Percentiles rank a stretch among this genome's conserved stretches.
These are phyloP conservation scores for Russula olivacea DNA, from an alignment of 768 basidiomycete genomes.

Conservation along the genomic window DNA sequence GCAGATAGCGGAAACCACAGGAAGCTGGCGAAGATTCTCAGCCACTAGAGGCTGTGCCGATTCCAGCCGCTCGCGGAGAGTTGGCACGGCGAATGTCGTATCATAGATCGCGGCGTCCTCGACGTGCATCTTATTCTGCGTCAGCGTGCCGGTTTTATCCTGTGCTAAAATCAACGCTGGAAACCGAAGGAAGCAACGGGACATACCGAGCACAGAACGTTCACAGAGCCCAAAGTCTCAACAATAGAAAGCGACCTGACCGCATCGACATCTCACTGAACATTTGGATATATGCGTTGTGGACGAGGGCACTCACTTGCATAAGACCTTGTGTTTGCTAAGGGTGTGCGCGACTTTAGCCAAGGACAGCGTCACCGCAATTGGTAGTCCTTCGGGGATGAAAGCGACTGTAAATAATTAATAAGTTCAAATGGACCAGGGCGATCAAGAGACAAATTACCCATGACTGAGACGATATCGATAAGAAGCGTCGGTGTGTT, in stretches of 20 bases:
- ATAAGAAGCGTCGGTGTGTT: slow-evolving; percentile 46
- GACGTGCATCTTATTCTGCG: slow-evolving; percentile 54
- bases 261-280: neutral
- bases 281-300: neutral
- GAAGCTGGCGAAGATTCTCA: slow-evolving; percentile 29
- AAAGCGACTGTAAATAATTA: slow-evolving; percentile 34
- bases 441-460: slow-evolving; percentile 20
- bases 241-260: slow-evolving; percentile 50
- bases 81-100: slow-evolving; percentile 27
- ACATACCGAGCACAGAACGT: slow-evolving; percentile 38
- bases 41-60: neutral
- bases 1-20: slow-evolving; percentile 43
- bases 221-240: slow-evolving; percentile 60
- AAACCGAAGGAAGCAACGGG: neutral
- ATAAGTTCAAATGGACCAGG: neutral
- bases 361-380: slow-evolving; percentile 52
- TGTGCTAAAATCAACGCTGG: neutral
- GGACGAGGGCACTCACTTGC: slow-evolving; percentile 30
- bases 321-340: slow-evolving; percentile 47
- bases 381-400: slow-evolving; percentile 50
- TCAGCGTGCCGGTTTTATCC: slow-evolving; percentile 61
- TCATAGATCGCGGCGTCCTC: slow-evolving; percentile 40
- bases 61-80: slow-evolving; percentile 8
- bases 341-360: slow-evolving; percentile 41
- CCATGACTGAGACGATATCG: slow-evolving; percentile 52